Conservation (phyloP, 2,329 filamentous ascomycete species). For the Pseudogymnoascus sp. region DNA sequence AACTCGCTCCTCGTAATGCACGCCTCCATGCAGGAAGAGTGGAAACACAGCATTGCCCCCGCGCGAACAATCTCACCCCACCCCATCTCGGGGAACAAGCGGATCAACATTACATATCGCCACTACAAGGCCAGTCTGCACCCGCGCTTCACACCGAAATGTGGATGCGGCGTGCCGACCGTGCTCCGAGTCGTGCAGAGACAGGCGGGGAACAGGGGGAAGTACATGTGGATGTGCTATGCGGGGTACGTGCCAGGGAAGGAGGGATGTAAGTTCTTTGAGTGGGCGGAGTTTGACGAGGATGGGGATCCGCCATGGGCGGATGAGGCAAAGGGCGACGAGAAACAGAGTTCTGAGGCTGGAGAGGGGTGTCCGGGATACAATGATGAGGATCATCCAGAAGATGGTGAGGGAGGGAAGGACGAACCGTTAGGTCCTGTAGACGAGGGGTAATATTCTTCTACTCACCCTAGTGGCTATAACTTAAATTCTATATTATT, state of each 20-base stretch:
- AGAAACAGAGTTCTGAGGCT: background rate
- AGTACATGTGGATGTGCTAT: constrained; percentile 94
- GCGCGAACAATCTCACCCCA: constrained; percentile 74
- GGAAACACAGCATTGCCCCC: constrained; percentile 82
- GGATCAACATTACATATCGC: constrained; percentile 92
- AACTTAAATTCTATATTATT: background rate
- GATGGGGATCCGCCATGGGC: constrained; percentile 70
- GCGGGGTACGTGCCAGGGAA: constrained; percentile 61
- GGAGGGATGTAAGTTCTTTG: constrained; percentile 66
- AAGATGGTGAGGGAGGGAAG: background rate
- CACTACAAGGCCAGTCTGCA: constrained; percentile 73
- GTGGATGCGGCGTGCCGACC: constrained; percentile 61
- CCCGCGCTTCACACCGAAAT: constrained; percentile 69
- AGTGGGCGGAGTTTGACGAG: constrained; percentile 81
- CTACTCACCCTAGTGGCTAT: no score
- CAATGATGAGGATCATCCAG: background rate
- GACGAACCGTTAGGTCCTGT: background rate
- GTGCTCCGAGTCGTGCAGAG: constrained; percentile 71
- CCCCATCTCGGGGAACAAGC: constrained; percentile 65
- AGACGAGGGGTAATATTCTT: background rate
- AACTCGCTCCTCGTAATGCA: constrained; percentile 95
- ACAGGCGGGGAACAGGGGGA: constrained; percentile 66
- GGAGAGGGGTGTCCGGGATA: background rate
- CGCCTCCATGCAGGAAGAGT: constrained; percentile 93
- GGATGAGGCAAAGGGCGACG: background rate